phyloP scores from a whole-genome alignment of 2,329 filamentous ascomycete species.

The Ciborinia camelliae region DNA sequence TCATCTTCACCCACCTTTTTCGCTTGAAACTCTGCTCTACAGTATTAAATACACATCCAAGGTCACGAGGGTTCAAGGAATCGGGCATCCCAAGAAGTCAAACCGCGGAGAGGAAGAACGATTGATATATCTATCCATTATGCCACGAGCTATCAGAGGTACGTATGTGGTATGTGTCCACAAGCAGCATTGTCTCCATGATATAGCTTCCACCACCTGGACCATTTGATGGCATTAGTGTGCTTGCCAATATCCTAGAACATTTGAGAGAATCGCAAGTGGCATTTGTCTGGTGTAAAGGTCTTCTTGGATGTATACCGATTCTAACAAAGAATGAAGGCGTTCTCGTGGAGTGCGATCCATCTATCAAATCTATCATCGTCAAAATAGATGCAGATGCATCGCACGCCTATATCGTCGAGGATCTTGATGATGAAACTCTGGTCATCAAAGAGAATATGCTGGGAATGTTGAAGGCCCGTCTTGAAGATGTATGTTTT shows the following conservation, averaged over 20 bases:
- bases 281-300: neutral
- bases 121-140: constrained; percentile 30
- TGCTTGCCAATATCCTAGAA: neutral
- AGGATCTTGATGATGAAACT: constrained; percentile 74
- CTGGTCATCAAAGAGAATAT: constrained; percentile 73
- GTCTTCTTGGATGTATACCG: neutral
- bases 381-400: constrained; percentile 68
- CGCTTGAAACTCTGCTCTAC: too few relatives aligned
- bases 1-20: too few relatives aligned
- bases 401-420: constrained; percentile 69
- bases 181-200: neutral
- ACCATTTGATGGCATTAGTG: neutral
- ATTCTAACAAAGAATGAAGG: constrained; percentile 42
- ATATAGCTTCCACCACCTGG: neutral
- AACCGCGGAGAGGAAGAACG: neutral
- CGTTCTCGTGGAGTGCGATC: constrained; percentile 75
- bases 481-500: constrained; percentile 61
- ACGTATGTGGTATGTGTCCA: constrained; percentile 29
- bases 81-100: neutral
- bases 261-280: neutral
- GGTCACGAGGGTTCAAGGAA: neutral
- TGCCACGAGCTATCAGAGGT: constrained; percentile 59
- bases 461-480: constrained; percentile 62
- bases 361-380: constrained; percentile 85
- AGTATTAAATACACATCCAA: neutral